Conservation (phyloP, 495 filamentous ascomycete species). For the Penicillium turbatum region DNA sequence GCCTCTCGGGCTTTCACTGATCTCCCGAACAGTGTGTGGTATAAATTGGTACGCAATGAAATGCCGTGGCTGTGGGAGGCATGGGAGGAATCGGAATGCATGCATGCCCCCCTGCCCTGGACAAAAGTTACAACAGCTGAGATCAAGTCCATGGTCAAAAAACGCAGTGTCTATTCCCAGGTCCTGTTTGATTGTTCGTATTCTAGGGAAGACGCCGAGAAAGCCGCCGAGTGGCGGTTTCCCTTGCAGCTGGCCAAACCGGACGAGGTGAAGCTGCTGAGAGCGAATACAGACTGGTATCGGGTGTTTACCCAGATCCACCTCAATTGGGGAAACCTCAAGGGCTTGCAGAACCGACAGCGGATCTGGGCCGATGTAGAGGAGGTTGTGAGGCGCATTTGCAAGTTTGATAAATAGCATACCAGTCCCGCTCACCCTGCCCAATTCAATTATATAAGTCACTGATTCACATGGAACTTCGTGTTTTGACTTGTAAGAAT, state of each 20-base stretch:
- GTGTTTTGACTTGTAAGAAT: too few relatives aligned
- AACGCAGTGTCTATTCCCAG: background rate
- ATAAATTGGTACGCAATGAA: conserved; percentile 21
- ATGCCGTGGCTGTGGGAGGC: conserved; percentile 36
- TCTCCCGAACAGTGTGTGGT: conserved; percentile 26
- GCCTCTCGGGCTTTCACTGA: conserved; percentile 20
- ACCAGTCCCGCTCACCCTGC: too few relatives aligned
- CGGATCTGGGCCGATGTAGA: conserved; percentile 27
- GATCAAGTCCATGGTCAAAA: background rate
- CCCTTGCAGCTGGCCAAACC: background rate
- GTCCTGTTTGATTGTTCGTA: background rate
- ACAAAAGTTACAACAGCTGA: conserved; percentile 14
- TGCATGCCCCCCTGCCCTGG: conserved; percentile 5
- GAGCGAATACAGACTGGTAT: conserved; percentile 23
- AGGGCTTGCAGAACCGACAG: conserved; percentile 24
- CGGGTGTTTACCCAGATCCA: conserved; percentile 19
- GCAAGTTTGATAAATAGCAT: background rate
- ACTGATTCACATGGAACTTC: too few relatives aligned
- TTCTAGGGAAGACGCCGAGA: background rate
- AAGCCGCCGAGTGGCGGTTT: conserved; percentile 2
- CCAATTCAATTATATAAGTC: too few relatives aligned
- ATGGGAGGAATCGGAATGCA: conserved; percentile 10
- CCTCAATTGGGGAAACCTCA: conserved; percentile 16
- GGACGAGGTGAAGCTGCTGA: conserved; percentile 6
- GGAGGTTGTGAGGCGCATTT: conserved; percentile 15